phyloP scores from a whole-genome alignment of 352 stramenopile genomes.

The Phytophthora agathidicida region DNA sequence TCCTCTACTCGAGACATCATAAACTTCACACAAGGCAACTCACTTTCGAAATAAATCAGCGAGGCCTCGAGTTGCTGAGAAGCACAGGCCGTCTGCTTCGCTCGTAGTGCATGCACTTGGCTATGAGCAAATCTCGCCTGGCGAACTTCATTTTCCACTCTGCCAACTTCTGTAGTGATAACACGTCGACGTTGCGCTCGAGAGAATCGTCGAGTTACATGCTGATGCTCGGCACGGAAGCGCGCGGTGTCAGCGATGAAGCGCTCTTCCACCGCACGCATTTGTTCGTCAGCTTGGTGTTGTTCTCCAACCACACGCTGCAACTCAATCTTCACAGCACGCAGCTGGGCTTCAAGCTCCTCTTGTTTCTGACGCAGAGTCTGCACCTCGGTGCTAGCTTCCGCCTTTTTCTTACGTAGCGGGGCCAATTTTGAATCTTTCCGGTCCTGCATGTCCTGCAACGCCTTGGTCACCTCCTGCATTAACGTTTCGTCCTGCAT shows the following conservation, averaged over 20 bases:
- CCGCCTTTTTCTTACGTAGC: conserved; percentile 37
- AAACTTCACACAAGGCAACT: conserved; percentile 82
- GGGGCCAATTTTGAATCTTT: conserved; percentile 43
- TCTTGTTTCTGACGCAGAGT: conserved; percentile 51
- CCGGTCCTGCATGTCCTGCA: conserved; percentile 46
- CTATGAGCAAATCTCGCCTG: conserved; percentile 42
- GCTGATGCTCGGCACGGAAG: conserved; percentile 58
- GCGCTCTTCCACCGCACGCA: conserved; percentile 50
- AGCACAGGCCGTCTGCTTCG: conserved; percentile 56
- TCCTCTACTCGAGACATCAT: conserved; percentile 72
- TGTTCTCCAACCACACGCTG: conserved; percentile 44
- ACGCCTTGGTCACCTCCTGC: conserved; percentile 37
- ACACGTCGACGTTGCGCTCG: conserved; percentile 42
- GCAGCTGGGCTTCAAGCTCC: conserved; percentile 62
- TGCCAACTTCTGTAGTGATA: conserved; percentile 42
- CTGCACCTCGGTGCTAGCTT: conserved; percentile 18
- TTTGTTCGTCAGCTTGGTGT: conserved; percentile 48
- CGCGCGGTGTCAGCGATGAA: conserved; percentile 49
- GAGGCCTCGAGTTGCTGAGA: conserved; percentile 71
- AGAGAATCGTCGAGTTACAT: conserved; percentile 45
- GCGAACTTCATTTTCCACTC: conserved; percentile 44
- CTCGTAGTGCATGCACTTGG: conserved; percentile 45
- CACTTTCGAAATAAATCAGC: conserved; percentile 75
- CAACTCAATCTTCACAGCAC: conserved; percentile 54
- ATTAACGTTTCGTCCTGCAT: conserved; percentile 42